Base-by-base conservation (phyloP, 192 early-diverging fungal genomes). In the Lobosporangium transversale region DNA sequence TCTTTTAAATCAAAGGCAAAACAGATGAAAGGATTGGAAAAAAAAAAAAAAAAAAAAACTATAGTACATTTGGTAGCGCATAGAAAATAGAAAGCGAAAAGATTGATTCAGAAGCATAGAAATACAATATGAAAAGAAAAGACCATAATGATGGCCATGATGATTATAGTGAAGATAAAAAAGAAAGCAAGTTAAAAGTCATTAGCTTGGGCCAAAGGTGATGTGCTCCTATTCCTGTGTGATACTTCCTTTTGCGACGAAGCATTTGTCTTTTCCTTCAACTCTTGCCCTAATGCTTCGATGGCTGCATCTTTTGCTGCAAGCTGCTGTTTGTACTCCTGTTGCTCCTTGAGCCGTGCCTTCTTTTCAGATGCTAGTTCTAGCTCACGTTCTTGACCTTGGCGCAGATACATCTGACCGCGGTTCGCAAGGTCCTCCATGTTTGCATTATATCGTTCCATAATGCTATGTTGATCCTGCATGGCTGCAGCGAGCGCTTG, bases 371-470 rank as follows among this genome's bases (percentile, higher is more conserved):
- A 11, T 26, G 24, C n/a, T 14, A 68, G 26, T 4, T 33, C 33
- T 6, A 21, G 43, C 20, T 70, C 59, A 7, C 53, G 45, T 15
- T 56, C 53, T n/a, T 23, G 53, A 21, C 53, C 45, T 27, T 70
- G 52, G 9, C 27, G 37, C 0, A 70, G 42, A 27, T 57, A 70
- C 2, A 43, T 17, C 18, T 70, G 59, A 20, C 37, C 55, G 18
- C 52, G 49, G 23, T 50, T 62, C 10, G 58, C 44, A 26, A 70
- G 51, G 20, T 12, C 50, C 2, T 40, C 35, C 36, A 55, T 57
- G 35, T 35, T 40, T 1, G 61, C 36, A 11, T 60, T 40, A 29
- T 57, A 56, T 27, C 35, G 47, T 14, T 7, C 21, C 12, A 70
- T 42, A 5, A 70, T 47, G 14, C 55, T 31, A 45, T 54, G 15